Percentiles rank a stretch among this genome's conserved stretches.
Conservation (phyloP, 2,329 filamentous ascomycete species). For the Lachnellula hyalina region DNA sequence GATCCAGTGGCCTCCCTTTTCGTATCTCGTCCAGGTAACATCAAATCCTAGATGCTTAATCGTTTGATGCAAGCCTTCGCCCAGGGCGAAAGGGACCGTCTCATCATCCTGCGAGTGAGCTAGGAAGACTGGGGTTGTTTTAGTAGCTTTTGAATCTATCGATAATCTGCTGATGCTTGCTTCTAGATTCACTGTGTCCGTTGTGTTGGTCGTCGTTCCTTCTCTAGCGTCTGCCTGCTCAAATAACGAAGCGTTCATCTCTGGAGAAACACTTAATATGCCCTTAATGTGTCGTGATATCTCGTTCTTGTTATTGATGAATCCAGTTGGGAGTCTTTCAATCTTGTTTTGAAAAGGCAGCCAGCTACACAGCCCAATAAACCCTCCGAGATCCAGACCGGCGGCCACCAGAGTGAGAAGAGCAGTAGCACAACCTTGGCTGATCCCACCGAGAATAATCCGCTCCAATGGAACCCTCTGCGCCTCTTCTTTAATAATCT, state of each 20-base stretch:
- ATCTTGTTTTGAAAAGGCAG: constrained; percentile 26
- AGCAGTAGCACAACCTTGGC: constrained; percentile 40
- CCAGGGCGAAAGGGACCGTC: background rate
- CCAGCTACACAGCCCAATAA: constrained; percentile 36
- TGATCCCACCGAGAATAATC: constrained; percentile 42
- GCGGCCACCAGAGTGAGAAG: constrained; percentile 35
- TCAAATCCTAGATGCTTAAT: constrained; percentile 28
- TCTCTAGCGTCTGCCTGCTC: background rate
- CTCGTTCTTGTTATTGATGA: background rate
- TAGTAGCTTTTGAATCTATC: background rate
- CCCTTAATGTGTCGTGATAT: background rate
- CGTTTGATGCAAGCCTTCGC: constrained; percentile 1
- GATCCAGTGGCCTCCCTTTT: constrained; percentile 39
- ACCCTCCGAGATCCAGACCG: constrained; percentile 27
- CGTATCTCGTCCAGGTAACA: constrained; percentile 38
- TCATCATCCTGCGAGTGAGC: background rate
- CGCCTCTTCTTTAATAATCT: constrained; percentile 35
- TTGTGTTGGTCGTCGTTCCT: background rate
- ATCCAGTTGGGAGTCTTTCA: background rate
- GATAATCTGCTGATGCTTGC: background rate
- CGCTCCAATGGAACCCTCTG: constrained; percentile 32
- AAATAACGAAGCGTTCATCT: background rate
- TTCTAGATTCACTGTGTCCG: background rate
- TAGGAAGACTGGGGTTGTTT: constrained; percentile 38
- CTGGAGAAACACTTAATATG: background rate